phyloP scores from a whole-genome alignment of 345 rosid genomes.

The Populus davidiana region DNA sequence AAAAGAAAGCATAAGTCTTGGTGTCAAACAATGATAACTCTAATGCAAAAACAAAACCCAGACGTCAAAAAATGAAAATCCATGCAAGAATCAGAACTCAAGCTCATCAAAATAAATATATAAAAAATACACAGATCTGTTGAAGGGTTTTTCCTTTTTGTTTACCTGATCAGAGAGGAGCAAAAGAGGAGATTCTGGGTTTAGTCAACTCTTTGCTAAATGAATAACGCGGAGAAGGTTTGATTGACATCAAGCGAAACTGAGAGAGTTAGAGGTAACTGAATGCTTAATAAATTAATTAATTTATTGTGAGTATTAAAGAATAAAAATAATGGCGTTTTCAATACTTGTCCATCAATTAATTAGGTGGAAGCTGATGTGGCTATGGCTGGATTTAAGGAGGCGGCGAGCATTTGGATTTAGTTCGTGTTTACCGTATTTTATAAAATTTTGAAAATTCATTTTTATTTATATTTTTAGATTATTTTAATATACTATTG shows the following conservation, averaged over 20 bases:
- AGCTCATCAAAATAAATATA: not conserved
- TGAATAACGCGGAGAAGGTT: not conserved
- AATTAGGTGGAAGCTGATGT: not conserved
- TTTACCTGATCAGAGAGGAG: conserved; percentile 2
- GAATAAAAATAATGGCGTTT: not conserved
- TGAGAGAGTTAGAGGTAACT: not conserved
- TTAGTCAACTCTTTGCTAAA: conserved; percentile 10
- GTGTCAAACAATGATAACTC: not conserved
- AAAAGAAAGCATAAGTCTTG: not conserved
- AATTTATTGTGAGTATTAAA: not conserved
- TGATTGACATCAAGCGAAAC: conserved; percentile 2
- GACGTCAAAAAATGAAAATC: not conserved
- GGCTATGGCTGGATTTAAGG: not conserved
- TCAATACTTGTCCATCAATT: not conserved
- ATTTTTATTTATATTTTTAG: too few relatives aligned
- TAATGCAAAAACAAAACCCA: conserved; percentile 11
- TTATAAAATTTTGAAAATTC: too few relatives aligned
- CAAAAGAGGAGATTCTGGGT: not conserved
- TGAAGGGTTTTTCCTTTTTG: not conserved
- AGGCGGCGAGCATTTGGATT: not conserved
- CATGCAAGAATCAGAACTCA: conserved; percentile 12
- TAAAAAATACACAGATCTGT: conserved; percentile 23
- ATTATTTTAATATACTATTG: too few relatives aligned
- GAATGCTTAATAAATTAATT: not conserved
- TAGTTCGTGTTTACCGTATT: too few relatives aligned